Base-by-base conservation (phyloP, 1,139 yeast genomes). In the Kodamaea suecica region DNA sequence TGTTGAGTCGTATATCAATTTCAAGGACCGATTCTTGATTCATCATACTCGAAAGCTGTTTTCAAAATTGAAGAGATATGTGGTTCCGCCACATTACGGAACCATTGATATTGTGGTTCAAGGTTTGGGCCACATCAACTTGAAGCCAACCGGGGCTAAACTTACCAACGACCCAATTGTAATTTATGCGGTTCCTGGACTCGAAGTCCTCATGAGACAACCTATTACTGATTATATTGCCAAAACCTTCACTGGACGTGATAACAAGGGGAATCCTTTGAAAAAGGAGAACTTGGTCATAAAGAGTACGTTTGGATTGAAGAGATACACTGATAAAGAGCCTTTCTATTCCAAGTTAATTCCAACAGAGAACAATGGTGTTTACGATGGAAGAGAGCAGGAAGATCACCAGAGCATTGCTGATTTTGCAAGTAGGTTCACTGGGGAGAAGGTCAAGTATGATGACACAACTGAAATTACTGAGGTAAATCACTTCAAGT, bases 71-170 rank as follows among this genome's bases (percentile, higher is more conserved):
- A 63, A 55, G 2, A 59, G 77, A 36, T 78, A 64, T 41, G 62
- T 73, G 3, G 61, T 82, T 4, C 88, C 90, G 0, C 84, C 85
- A n/a, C 81, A 81, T 45, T 62, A 60, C 34, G 94, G 90, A 0
- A 61, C 78, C 2, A 64, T 83, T 13, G 92, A 84, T 47, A 50
- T 86, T 17, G 85, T 85, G 0, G 49, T 87, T 10, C 76, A 80
- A 33, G 83, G 83, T 36, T 52, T 83, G 11, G 95, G 95, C 0
- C 78, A 74, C 43, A 46, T 86, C 2, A 78, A 80, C 35, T 53
- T 86, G 24, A 73, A 72, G 16, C 80, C 87, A 1, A 78, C 84
- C 0, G 92, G 95, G 2, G 42, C 53, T 2, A 62, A 61, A 36
- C 21, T 23, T 1, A 46, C 48, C 11, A 58, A 61, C 30, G 55